phyloP scores from a whole-genome alignment of 208 protist species.

The Wallacemonas sp. region DNA sequence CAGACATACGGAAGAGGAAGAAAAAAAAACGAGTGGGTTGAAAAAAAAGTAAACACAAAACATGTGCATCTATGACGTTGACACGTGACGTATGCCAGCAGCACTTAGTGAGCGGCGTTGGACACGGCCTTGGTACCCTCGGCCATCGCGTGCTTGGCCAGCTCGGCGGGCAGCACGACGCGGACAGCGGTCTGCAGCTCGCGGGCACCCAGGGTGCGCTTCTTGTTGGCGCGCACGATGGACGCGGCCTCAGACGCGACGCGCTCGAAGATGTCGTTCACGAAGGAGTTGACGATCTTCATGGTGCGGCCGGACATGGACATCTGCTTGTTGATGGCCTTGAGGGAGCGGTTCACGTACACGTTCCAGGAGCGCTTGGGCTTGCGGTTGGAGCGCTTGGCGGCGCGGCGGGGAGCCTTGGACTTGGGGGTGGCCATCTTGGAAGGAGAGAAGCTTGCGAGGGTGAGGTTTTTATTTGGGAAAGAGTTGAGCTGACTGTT shows the following conservation, averaged over 20 bases:
- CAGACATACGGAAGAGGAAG: slow-evolving; percentile 9
- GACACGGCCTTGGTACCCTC: slow-evolving; percentile 98
- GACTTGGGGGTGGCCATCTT: slow-evolving; percentile 57
- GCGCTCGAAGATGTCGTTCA: slow-evolving; percentile 98
- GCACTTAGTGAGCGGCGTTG: slow-evolving; percentile 57
- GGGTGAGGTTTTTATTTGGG: no score
- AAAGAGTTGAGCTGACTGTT: no score
- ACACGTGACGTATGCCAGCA: not conserved
- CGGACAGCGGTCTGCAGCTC: slow-evolving; percentile 97
- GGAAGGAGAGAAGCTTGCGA: not conserved
- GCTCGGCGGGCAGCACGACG: slow-evolving; percentile 97
- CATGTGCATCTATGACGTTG: slow-evolving; percentile 15
- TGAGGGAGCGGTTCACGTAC: slow-evolving; percentile 93
- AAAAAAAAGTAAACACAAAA: slow-evolving; percentile 14
- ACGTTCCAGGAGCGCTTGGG: slow-evolving; percentile 84
- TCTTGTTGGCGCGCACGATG: slow-evolving; percentile 96
- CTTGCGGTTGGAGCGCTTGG: slow-evolving; percentile 67
- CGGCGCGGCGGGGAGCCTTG: slow-evolving; percentile 23
- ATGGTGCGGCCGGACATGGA: slow-evolving; percentile 96
- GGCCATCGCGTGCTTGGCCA: slow-evolving; percentile 98
- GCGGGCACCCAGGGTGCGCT: slow-evolving; percentile 93
- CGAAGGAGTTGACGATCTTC: slow-evolving; percentile 98
- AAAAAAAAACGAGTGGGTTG: slow-evolving; percentile 1
- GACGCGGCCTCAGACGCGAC: slow-evolving; percentile 93
- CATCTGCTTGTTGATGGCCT: slow-evolving; percentile 96